Conservation (phyloP, 169 alveolate species). For the Plasmodium reichenowi region DNA sequence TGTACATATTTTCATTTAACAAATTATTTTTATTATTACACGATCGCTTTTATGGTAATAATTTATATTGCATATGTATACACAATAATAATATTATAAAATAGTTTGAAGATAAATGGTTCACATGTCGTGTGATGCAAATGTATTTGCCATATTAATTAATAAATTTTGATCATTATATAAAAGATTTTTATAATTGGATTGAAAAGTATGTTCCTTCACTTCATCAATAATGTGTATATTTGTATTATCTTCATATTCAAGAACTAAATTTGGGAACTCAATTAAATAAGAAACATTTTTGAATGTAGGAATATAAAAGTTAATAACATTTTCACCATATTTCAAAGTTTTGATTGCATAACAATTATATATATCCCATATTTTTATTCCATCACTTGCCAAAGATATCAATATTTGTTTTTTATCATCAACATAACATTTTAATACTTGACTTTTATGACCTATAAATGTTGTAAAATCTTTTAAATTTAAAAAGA, state of each 20-base stretch:
- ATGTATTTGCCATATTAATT: constrained; percentile 62
- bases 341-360: constrained; percentile 59
- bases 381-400: constrained; percentile 65
- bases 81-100: no score
- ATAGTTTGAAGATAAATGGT: neutral
- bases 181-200: constrained; percentile 3
- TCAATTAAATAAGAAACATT: constrained; percentile 44
- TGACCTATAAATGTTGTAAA: constrained; percentile 71
- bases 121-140: constrained; percentile 15
- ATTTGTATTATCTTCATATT: constrained; percentile 61
- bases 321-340: constrained; percentile 71
- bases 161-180: constrained; percentile 28
- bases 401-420: constrained; percentile 65
- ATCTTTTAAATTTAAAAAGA: constrained; percentile 23
- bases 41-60: no score
- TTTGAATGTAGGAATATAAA: constrained; percentile 38
- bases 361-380: constrained; percentile 75
- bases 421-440: constrained; percentile 70
- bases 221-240: constrained; percentile 27
- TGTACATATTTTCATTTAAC: neutral
- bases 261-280: constrained; percentile 42
- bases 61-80: neutral
- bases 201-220: neutral
- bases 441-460: constrained; percentile 62
- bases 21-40: no score